These are phyloP conservation scores for Rutidosis leptorrhynchoides DNA, from an alignment of 129 eudicot genomes.

Conservation along the genomic window DNA sequence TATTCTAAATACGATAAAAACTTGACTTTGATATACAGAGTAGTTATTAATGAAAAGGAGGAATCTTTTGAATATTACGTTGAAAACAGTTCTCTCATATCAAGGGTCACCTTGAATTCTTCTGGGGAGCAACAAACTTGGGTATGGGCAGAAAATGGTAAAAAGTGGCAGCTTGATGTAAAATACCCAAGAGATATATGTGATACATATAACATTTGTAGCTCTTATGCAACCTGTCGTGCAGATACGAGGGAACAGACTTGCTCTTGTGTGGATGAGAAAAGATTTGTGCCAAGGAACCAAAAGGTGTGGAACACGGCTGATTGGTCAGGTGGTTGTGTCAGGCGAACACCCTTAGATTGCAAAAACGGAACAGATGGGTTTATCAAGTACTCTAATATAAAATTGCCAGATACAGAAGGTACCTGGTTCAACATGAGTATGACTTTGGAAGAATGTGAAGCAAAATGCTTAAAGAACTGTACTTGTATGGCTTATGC, in stretches of 20 bases:
- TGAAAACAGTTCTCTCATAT: background rate
- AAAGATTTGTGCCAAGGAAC: conserved; percentile 33
- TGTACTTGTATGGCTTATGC: too few relatives aligned
- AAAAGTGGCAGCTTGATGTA: conserved; percentile 18
- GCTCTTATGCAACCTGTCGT: conserved; percentile 39
- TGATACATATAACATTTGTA: conserved; percentile 42
- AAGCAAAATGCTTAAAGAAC: too few relatives aligned
- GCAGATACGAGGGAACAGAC: conserved; percentile 15
- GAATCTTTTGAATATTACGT: background rate
- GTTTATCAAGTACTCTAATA: too few relatives aligned
- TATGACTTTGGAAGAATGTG: too few relatives aligned
- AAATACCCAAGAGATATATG: conserved; percentile 13
- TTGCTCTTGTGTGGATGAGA: conserved; percentile 42
- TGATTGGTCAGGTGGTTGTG: too few relatives aligned
- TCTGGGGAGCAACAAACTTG: conserved; percentile 2
- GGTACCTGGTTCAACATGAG: too few relatives aligned
- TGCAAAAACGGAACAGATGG: too few relatives aligned
- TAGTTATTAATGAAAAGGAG: conserved; percentile 2
- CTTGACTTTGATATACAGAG: background rate
- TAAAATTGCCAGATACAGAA: too few relatives aligned
- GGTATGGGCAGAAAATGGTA: conserved; percentile 21
- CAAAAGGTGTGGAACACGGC: conserved; percentile 26
- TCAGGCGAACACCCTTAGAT: too few relatives aligned
- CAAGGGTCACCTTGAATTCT: too few relatives aligned
- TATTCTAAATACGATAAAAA: background rate